Percentiles rank a stretch among this genome's conserved stretches.
These are phyloP conservation scores for Ophiobolus disseminans DNA, from an alignment of 2,329 filamentous ascomycete genomes.

Conservation along the genomic window DNA sequence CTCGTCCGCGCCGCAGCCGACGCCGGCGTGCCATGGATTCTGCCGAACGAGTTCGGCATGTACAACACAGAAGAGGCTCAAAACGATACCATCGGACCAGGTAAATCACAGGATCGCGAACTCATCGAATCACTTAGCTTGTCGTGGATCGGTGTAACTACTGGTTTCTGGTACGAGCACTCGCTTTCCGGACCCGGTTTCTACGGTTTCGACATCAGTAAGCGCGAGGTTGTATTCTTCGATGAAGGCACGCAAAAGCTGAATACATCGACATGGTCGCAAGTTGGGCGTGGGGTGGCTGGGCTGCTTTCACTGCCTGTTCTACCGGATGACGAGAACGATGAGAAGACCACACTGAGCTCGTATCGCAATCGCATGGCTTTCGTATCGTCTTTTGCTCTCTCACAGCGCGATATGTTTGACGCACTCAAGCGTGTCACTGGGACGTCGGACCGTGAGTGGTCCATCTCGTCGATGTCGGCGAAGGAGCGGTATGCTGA, in stretches of 20 bases:
- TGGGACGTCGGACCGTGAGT: conserved; percentile 44
- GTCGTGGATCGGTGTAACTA: conserved; percentile 30
- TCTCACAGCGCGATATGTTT: conserved; percentile 49
- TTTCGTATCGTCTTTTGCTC: conserved; percentile 46
- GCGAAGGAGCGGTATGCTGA: conserved; percentile 58
- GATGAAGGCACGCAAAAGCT: conserved; percentile 40
- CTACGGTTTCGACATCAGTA: conserved; percentile 47
- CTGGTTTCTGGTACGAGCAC: conserved; percentile 49
- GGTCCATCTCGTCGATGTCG: conserved; percentile 51
- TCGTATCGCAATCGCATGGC: conserved; percentile 42
- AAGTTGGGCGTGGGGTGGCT: conserved; percentile 43
- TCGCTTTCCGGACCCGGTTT: conserved; percentile 36
- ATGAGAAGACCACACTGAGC: conserved; percentile 17
- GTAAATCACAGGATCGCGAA: conserved; percentile 16
- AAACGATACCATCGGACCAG: conserved; percentile 9
- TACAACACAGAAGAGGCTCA: conserved; percentile 33
- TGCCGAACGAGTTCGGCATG: conserved; percentile 50
- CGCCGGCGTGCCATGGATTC: conserved; percentile 48
- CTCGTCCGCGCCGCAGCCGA: conserved; percentile 46
- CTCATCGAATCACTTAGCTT: conserved; percentile 31
- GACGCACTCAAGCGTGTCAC: conserved; percentile 44
- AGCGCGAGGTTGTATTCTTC: conserved; percentile 36
- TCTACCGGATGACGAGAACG: conserved; percentile 15
- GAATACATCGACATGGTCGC: conserved; percentile 41
- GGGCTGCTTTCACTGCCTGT: conserved; percentile 43